Base-by-base conservation (phyloP, 2,329 filamentous ascomycete genomes). In the Phyllosticta ampelicida region DNA sequence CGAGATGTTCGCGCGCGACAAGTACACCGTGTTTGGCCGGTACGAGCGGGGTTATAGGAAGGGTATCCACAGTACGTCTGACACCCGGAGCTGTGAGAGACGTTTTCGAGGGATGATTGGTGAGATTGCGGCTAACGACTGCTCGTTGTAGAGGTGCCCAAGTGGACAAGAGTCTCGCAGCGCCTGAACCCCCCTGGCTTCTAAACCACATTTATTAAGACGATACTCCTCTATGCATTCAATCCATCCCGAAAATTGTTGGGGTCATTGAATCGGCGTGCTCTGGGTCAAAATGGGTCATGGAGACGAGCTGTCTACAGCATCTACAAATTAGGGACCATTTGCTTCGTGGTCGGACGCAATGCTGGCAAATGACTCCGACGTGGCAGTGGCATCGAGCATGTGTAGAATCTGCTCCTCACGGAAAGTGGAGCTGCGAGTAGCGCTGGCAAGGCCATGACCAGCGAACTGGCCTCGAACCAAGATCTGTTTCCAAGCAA, bases 1-100 rank as follows among this genome's bases (percentile, higher is more conserved):
- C 68, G 90, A 97, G 79, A 99, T 99, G 94, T 72, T 95, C 72
- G 87, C 94, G 52, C 87, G 84, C 74, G 94, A 99, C 77, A 99
- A 99, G 77, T 99, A 99, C 77, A 96, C 90, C 26, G 87, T 99
- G 68, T 99, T 97, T 74, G 92, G 96, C 74, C 86, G 91, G 66
- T 96, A 97, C 75, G 90, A 88, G 72, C 95, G 91, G 84, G 86
- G 83, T 67, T 99, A 97, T 74, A 81, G 94, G 71, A 99, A 99
- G 83, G 89, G 90, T 58, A 91, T 99, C 73, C 92, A 97, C 76
- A 97, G 91, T 96, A 81, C 67, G 90, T 84, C 59, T n/a, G 13
- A 48, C 44, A 54, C 59, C 19, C 8, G 23, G 23, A 4, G 23
- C 23, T 26, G 23, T 26, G 23, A 8, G 23, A 26, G 23, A 4